Conservation (phyloP, 345 rosid species). For the Trapa incisa region DNA sequence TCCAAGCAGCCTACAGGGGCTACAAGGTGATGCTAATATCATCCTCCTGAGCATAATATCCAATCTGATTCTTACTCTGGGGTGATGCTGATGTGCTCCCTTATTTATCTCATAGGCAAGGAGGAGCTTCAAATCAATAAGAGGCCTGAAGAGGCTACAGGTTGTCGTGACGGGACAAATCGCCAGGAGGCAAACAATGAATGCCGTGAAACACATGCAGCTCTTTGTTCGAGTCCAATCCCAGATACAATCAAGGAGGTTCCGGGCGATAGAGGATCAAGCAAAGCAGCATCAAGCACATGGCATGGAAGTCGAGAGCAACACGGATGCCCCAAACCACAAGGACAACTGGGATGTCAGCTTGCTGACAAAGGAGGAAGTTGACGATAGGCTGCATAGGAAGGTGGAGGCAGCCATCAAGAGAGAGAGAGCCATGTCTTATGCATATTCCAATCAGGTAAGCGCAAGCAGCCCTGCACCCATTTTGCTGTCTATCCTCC, state of each 20-base stretch:
- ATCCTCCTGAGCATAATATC: no score
- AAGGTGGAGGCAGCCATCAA: constrained; percentile 75
- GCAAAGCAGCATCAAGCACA: constrained; percentile 41
- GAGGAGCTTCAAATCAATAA: constrained; percentile 79
- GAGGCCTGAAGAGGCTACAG: constrained; percentile 94
- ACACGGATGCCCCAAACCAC: constrained; percentile 39
- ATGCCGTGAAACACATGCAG: constrained; percentile 93
- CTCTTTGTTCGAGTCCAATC: constrained; percentile 81
- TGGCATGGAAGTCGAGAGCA: constrained; percentile 42
- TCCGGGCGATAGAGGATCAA: constrained; percentile 77
- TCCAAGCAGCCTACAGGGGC: constrained; percentile 85
- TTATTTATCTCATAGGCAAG: constrained; percentile 52
- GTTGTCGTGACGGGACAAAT: constrained; percentile 86
- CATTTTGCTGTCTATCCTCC: not conserved
- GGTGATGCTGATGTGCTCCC: no score
- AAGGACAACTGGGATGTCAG: constrained; percentile 75
- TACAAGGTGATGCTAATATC: constrained; percentile 45
- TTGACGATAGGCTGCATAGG: constrained; percentile 57
- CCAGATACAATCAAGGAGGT: constrained; percentile 90
- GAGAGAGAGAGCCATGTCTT: constrained; percentile 84
- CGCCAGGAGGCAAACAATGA: constrained; percentile 77
- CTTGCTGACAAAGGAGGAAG: constrained; percentile 59
- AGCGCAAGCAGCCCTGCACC: not conserved
- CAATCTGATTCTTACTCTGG: no score
- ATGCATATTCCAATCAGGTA: constrained; percentile 89